Conservation (phyloP, 2,329 filamentous ascomycete species). For the Talaromyces sp. region DNA sequence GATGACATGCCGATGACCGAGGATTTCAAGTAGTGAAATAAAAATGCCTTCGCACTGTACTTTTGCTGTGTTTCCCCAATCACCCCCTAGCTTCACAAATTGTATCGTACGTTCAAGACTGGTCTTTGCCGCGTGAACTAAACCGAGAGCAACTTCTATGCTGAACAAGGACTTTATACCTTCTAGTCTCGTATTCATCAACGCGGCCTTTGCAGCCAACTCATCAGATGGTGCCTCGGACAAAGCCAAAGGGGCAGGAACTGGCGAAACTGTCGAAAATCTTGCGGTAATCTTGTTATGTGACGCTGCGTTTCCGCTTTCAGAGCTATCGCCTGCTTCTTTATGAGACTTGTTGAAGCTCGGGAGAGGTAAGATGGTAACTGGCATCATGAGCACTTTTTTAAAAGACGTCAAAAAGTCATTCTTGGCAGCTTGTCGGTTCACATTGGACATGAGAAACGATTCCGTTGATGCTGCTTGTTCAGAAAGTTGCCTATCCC, state of each 20-base stretch:
- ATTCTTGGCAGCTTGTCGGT: conserved; percentile 89
- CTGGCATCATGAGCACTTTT: conserved; percentile 98
- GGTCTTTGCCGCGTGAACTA: conserved; percentile 84
- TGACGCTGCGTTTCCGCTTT: conserved; percentile 18
- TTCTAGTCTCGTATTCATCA: conserved; percentile 92
- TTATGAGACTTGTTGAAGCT: conserved; percentile 59
- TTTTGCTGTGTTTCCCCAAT: conserved; percentile 74
- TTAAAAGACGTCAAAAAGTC: conserved; percentile 96
- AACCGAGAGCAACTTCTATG: conserved; percentile 85
- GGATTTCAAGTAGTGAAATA: conserved; percentile 73
- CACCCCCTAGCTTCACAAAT: conserved; percentile 75
- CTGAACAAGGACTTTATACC: conserved; percentile 94
- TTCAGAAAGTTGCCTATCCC: conserved; percentile 89
- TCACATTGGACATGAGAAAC: conserved; percentile 94
- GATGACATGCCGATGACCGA: conserved; percentile 84
- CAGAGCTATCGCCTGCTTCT: conserved; percentile 26
- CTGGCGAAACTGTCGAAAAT: conserved; percentile 36
- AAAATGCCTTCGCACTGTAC: conserved; percentile 91
- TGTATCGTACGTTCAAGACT: conserved; percentile 80
- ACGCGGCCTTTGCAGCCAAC: conserved; percentile 91
- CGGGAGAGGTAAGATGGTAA: conserved; percentile 69
- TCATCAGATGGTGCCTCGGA: conserved; percentile 78
- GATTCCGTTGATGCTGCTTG: conserved; percentile 88
- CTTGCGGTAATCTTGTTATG: conserved; percentile 31
- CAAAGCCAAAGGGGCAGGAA: conserved; percentile 36